Percentiles rank a stretch among this genome's conserved stretches.
Evolutionary conservation across 2,329 filamentous ascomycete genomes (phyloP).

Genomic region (Xylariaceae sp.): DNA sequence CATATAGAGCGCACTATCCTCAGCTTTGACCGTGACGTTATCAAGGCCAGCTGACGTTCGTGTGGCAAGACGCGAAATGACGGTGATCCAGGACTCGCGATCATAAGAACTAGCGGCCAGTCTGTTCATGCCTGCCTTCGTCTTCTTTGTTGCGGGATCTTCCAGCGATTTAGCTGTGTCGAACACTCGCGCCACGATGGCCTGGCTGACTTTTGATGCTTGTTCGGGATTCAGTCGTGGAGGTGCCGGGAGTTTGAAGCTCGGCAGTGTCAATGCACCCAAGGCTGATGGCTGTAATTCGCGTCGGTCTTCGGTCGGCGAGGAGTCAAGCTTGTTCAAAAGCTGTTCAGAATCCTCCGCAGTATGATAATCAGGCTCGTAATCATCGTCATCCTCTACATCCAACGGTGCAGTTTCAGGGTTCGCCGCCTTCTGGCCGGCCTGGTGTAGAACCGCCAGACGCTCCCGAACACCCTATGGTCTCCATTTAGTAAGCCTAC

Average conservation of each 20-base stretch:
- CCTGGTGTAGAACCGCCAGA: constrained; percentile 40
- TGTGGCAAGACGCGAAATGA: constrained; percentile 81
- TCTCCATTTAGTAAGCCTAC: constrained; percentile 6
- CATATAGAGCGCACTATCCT: constrained; percentile 40
- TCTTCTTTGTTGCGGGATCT: constrained; percentile 57
- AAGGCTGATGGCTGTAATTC: constrained; percentile 43
- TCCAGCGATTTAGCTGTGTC: constrained; percentile 71
- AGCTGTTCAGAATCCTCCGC: constrained; percentile 76
- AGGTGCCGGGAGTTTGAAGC: constrained; percentile 76
- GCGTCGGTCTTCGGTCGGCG: constrained; percentile 51
- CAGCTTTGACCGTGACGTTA: constrained; percentile 52
- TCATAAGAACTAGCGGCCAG: constrained; percentile 81
- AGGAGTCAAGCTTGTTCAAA: constrained; percentile 69
- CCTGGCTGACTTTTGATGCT: constrained; percentile 68
- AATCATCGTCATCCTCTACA: constrained; percentile 80
- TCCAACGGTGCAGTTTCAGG: constrained; percentile 58
- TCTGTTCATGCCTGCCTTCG: constrained; percentile 72
- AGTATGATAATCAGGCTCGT: constrained; percentile 81
- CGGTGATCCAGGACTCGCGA: constrained; percentile 84
- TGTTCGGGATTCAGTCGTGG: constrained; percentile 68
- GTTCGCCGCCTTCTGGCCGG: constrained; percentile 46
- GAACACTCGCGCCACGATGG: constrained; percentile 73
- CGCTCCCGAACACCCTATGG: constrained; percentile 50
- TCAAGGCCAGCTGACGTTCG: constrained; percentile 70
- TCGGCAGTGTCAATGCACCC: constrained; percentile 61